Base-by-base conservation (phyloP, 164 flowering plant genomes). In the Nymphaea colorata region DNA sequence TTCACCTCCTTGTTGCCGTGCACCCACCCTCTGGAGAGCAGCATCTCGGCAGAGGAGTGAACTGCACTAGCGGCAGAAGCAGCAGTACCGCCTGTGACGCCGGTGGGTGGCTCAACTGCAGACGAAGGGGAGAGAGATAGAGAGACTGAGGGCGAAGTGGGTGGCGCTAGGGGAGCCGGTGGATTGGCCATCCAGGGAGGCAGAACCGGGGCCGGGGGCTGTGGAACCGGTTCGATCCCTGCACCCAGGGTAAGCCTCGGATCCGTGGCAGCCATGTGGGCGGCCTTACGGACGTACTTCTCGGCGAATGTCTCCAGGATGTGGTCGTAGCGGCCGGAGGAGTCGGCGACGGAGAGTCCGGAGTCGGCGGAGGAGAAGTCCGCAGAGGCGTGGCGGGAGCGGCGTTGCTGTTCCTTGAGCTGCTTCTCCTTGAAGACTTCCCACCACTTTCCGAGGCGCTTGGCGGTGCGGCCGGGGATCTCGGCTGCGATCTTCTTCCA, bases 381-480 rank as follows among this genome's bases (percentile, higher is more conserved):
- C 63, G 59, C 16, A 8, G 51, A 61, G 8, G 64, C 11, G 55
- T 41, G 57, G 41, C 12, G 64, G 64, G n/a, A 17, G 41, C 64
- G 36, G 18, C 42, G 59, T 42, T 45, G 69, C 17, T 44, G 66
- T 66, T 73, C 67, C 41, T 74, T 78, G 65, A 70, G 75, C 63
- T 82, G 85, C 66, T 82, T 82, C 66, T 82, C 85, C 53, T 79
- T 79, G 70, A 78, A 82, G n/a, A 82, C 85, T 59, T 82, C 85
- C 85, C 85, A 82, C 85, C 85, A 82, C 76, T 82, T 82, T 45
- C 85, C 83, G 4, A 82, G 79, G 11, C 83, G 72, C 65, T 82
- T 82, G 47, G 85, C 80, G 3, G 85, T 82, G 14, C 85, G 78
- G 67, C 85, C 85, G 25, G 85, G 85, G 66, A 82, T 76, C 44